Base-by-base conservation (phyloP, 768 basidiomycete genomes). In the Suillus brevipes region DNA sequence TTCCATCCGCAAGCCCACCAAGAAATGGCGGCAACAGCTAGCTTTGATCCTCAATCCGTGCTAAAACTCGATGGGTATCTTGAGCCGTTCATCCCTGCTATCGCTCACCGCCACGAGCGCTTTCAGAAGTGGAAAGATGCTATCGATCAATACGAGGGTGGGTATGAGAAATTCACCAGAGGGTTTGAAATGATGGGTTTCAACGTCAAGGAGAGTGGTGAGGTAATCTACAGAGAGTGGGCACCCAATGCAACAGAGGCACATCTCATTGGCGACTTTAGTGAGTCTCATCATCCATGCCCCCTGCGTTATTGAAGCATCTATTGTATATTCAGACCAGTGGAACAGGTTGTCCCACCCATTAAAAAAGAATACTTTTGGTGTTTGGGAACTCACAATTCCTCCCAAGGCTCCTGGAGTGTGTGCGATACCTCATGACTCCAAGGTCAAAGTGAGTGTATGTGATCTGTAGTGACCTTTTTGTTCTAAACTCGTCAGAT, bases 251-350 rank as follows among this genome's bases (percentile, higher is more conserved):
- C 91, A 20, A 79, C 72, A 53, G 89, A 90, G 70, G 97, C 96
- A 4, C 84, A 80, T 74, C 78, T 99, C 64, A 94, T 94, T 70
- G 97, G 97, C 52, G 97, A 99, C 55, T 99, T 99, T 82, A 99
- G 96, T 98, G 68, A 77, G 94, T 86, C 56, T 66, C 60, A 50
- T 64, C 56, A 61, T 50, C 36, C 58, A 49, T 61, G 13, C 45
- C 49, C 49, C 34, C 42, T 13, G 59, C 38, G 49, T 57, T 68
- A 61, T 37, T 63, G 42, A 43, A 62, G n/a, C 67, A 45, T 57
- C n/a, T 16, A 16, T 49, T 65, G 31, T 12, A 14, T 50, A 36
- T 52, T 28, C 67, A 97, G 97, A 99, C 75, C 80, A 83, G 56
- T 99, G 97, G 97, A 86, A 90, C 71, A 87, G 96, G 67, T 76